Evolutionary conservation across 2,329 filamentous ascomycete genomes (phyloP).

Genomic region (Aspergillus floridensis): DNA sequence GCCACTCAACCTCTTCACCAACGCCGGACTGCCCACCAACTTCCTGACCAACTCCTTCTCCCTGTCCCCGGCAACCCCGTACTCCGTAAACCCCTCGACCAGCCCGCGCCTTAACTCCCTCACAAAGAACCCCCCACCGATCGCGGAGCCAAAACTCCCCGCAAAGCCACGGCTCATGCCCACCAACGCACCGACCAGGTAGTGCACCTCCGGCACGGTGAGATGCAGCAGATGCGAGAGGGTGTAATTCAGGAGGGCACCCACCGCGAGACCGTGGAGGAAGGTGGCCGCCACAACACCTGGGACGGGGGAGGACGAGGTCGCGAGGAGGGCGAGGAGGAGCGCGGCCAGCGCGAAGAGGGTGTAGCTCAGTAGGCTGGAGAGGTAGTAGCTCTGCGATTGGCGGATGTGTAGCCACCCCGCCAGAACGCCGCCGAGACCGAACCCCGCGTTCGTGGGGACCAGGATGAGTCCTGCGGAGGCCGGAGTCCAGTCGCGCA

Average conservation of each 20-base stretch:
- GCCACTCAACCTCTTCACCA: constrained; percentile 51
- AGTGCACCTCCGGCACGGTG: constrained; percentile 64
- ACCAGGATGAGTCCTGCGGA: constrained; percentile 72
- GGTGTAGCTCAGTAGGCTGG: constrained; percentile 59
- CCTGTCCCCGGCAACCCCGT: constrained; percentile 33
- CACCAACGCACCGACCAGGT: constrained; percentile 71
- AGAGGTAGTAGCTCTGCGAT: constrained; percentile 68
- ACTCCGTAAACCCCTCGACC: constrained; percentile 55
- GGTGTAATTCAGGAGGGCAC: constrained; percentile 74
- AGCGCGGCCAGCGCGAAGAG: constrained; percentile 63
- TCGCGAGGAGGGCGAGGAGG: constrained; percentile 56
- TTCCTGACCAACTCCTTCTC: constrained; percentile 50
- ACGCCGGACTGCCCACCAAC: constrained; percentile 58
- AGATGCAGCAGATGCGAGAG: constrained; percentile 77
- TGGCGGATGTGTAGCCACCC: constrained; percentile 75
- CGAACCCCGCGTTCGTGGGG: constrained; percentile 79
- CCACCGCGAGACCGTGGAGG: constrained; percentile 69
- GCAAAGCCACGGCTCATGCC: constrained; percentile 80
- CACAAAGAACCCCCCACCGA: constrained; percentile 73
- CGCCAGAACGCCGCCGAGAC: constrained; percentile 67
- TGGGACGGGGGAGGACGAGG: constrained; percentile 49
- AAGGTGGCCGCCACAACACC: constrained; percentile 63
- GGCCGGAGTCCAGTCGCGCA: constrained; percentile 67
- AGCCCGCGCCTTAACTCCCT: constrained; percentile 59
- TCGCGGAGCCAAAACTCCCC: constrained; percentile 74